Evolutionary conservation across 2,329 filamentous ascomycete genomes (phyloP), one percentile per base, ranked within the genome.

Genomic region (Clarireedia sp.): DNA sequence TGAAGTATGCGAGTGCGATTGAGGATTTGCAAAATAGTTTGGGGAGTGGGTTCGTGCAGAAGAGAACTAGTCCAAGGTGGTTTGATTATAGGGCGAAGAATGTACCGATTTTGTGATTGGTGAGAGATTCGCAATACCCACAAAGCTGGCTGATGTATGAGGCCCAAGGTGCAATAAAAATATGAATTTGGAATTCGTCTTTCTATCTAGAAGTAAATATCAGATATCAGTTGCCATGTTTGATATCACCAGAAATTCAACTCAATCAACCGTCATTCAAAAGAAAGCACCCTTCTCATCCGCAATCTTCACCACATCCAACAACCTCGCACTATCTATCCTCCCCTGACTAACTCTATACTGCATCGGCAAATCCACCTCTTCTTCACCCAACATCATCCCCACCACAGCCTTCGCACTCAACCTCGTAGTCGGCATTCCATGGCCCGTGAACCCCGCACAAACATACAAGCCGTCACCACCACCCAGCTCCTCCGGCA

Each of bases 371-470:
- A 81, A 53, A 24, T 73, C 71, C 45, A 76, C 10, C 5, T 69
- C 67, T n/a, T 64, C 64, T 21, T 67, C 67, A 1, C 73, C 73
- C 55, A 77, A 63, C 52, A 88, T 79, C 74, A 86, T 78, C 47
- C 78, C 71, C 9, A 81, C 85, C 12, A 81, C 79, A 1, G 81
- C 81, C 57, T 82, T 79, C 2, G 79, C 87, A 62, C 80, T 83
- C 41, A 89, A 71, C 59, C 83, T 83, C 16, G 85, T 82, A 62
- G 85, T 83, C 19, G 87, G 86, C 86, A 90, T 90, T 0, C 88
- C 88, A 68, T 91, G 87, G 0, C 83, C 85, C 5, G 84, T 86
- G 64, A 86, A 89, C 3, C 83, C 86, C 2, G 77, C 85, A 58
- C 78, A 78, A 12, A 89, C 60, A 73, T 76, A 89, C 53, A 89